Evolutionary conservation across 2,329 filamentous ascomycete species (phyloP), one percentile per base, ranked within the genome.

Genomic region (Aureobasidium zeae): DNA sequence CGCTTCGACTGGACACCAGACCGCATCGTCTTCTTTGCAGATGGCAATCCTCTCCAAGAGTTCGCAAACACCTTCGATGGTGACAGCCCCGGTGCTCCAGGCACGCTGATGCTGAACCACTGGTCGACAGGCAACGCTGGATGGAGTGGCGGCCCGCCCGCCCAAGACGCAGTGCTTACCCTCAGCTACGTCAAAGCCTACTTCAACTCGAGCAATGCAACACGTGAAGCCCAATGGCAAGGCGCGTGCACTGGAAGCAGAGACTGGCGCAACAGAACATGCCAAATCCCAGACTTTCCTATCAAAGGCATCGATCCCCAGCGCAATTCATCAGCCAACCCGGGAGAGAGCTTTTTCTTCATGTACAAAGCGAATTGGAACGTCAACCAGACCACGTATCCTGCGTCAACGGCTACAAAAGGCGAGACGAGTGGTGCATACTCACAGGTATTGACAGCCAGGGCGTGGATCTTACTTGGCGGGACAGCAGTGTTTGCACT

Each of bases 111-210:
- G 38, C 62, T 89, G 44, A 81, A 79, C 53, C 83, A 88, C 59
- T 74, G 83, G 83, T 85, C 80, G 58, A 88, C 87, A 52, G 83
- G 83, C 24, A 81, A 87, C 56, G 57, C 68, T 5, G 55, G 66
- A 2, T 88, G 84, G 84, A 83, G 79, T 29, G 77, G 70, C 10
- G 84, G 83, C 0, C 84, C 84, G 2, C 83, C 84, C 0, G 51
- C 52, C 0, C 49, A 66, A 24, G 79, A 87, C 53, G 76, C 83
- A 0, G 63, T 71, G 13, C 67, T 85, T 53, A 74, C 71, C 5
- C 69, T 88, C 17, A 73, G 70, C 26, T 86, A 86, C 55, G 72
- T 86, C 46, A 86, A 84, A 59, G 79, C 79, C 0, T 89, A 88
- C 61, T 89, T 87, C 66, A 88, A 88, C 66, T 79, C 79, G 12